A percentile compares a stretch with the other conserved stretches of the same genome.
Conservation (phyloP, 371 early-diverging fungal species). For the Mucor mucedo region DNA sequence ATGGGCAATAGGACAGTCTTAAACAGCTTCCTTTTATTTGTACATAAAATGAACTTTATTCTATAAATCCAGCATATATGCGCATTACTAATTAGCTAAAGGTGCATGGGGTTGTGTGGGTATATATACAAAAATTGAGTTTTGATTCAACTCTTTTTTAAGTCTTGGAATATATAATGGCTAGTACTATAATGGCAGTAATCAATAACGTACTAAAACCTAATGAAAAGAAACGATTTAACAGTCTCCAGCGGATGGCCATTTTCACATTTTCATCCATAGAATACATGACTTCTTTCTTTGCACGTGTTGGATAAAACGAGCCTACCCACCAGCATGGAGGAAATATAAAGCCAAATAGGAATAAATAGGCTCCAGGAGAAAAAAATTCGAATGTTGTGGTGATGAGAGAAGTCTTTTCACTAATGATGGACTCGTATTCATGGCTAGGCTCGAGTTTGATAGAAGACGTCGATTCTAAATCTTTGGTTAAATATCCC, state of each 20-base stretch:
- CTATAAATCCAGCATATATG: no score
- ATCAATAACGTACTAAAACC: slow-evolving; percentile 43
- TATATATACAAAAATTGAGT: no score
- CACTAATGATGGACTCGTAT: slow-evolving; percentile 6
- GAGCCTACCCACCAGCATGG: slow-evolving; percentile 52
- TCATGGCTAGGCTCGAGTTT: background rate
- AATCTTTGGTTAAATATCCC: slow-evolving; percentile 12
- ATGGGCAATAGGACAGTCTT: no score
- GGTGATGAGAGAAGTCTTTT: background rate
- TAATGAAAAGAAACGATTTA: slow-evolving; percentile 44
- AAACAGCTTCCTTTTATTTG: no score
- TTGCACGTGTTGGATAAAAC: slow-evolving; percentile 29
- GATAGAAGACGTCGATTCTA: background rate
- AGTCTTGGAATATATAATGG: slow-evolving; percentile 23
- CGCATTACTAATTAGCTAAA: no score
- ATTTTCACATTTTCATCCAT: slow-evolving; percentile 32
- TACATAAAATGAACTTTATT: no score
- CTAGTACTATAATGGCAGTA: slow-evolving; percentile 36
- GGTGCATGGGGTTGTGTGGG: no score
- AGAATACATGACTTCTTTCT: slow-evolving; percentile 4
- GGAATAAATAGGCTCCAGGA: slow-evolving; percentile 38
- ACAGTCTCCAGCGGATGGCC: slow-evolving; percentile 41
- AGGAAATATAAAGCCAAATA: slow-evolving; percentile 47
- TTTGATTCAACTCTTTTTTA: background rate
- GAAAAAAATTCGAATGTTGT: slow-evolving; percentile 26